Percentiles rank a stretch among this genome's conserved stretches.
These are phyloP conservation scores for Imleria badia DNA, from an alignment of 768 basidiomycete species.

Conservation along the genomic window DNA sequence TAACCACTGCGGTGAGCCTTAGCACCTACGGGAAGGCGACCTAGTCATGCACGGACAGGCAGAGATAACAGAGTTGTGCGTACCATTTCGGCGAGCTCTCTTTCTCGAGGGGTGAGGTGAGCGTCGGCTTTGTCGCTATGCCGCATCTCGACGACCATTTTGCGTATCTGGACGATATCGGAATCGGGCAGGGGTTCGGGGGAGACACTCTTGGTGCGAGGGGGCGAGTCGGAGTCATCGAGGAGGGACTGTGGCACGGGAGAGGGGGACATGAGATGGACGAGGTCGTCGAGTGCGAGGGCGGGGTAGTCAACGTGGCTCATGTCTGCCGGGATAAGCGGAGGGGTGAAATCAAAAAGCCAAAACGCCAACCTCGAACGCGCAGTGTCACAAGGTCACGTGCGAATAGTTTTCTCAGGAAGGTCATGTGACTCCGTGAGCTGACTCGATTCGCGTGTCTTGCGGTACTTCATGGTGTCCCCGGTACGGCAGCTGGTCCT, in stretches of 20 bases:
- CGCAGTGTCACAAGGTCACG: constrained; percentile 35
- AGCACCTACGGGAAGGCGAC: constrained; percentile 41
- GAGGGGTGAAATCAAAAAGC: constrained; percentile 31
- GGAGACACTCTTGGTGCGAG: constrained; percentile 23
- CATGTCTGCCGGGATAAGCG: constrained; percentile 27
- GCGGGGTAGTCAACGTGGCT: constrained; percentile 37
- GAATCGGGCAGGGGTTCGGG: constrained; percentile 43
- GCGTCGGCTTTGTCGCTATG: constrained; percentile 23
- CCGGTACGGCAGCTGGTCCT: constrained; percentile 20
- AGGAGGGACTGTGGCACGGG: constrained; percentile 34
- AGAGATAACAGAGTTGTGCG: constrained; percentile 21
- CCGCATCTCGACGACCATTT: constrained; percentile 45
- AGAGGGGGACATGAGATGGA: constrained; percentile 53
- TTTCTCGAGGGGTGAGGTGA: constrained; percentile 39
- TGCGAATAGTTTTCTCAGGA: constrained; percentile 27
- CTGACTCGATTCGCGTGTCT: no score
- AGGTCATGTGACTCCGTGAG: constrained; percentile 29
- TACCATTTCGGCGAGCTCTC: constrained; percentile 60
- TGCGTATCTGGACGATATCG: constrained; percentile 51
- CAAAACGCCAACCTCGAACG: constrained; percentile 39
- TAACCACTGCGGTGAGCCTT: constrained; percentile 42
- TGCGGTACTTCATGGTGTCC: no score
- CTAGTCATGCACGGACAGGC: neutral
- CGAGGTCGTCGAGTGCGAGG: constrained; percentile 55
- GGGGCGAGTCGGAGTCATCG: constrained; percentile 22